Conservation (phyloP, 208 protist genomes). For the Trichomonas tenax region DNA sequence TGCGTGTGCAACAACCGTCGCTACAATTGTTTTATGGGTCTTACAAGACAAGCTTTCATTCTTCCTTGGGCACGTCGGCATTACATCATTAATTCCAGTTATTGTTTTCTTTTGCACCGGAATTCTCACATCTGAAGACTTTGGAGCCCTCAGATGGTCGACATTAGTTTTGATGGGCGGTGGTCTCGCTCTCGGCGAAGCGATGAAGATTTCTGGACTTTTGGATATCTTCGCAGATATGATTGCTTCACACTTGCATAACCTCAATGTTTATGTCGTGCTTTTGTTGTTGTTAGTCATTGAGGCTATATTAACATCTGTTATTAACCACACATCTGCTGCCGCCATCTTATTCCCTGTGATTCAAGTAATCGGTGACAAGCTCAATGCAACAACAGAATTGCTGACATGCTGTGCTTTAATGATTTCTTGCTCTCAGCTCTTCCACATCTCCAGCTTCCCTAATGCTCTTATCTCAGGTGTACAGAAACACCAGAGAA, state of each 20-base stretch:
- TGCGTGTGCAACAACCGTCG: neutral
- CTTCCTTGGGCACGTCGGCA: neutral
- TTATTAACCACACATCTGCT: neutral
- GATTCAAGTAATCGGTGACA: neutral
- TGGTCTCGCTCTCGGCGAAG: neutral
- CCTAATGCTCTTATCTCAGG: neutral
- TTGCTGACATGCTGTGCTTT: neutral
- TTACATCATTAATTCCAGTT: slow-evolving; percentile 11
- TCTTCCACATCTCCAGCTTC: slow-evolving; percentile 12
- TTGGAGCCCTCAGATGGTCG: neutral
- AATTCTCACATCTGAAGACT: neutral
- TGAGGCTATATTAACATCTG: neutral
- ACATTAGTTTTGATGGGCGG: slow-evolving; percentile 5
- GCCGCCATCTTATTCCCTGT: slow-evolving; percentile 4
- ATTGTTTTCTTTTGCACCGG: neutral
- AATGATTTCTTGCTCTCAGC: neutral
- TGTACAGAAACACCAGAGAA: neutral
- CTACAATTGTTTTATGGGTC: neutral
- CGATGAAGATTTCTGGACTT: neutral
- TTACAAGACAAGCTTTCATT: neutral
- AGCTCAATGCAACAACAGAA: neutral
- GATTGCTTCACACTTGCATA: neutral
- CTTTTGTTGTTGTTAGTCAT: neutral
- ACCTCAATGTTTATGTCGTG: neutral
- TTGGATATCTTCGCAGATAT: neutral